Conservation (phyloP, 2,329 filamentous ascomycete genomes). For the Claviceps africana region DNA sequence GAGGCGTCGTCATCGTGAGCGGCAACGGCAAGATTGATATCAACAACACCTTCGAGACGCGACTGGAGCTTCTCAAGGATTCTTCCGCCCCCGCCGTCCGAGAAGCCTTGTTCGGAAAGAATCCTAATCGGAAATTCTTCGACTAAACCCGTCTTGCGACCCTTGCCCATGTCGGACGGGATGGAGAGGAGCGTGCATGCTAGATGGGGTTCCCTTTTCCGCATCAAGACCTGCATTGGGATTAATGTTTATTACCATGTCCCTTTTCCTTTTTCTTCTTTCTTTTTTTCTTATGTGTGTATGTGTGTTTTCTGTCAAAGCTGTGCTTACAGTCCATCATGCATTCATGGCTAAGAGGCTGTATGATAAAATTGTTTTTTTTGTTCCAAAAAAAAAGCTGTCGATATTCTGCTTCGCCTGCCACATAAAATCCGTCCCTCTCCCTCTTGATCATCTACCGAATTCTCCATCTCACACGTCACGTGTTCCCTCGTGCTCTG, state of each 20-base stretch:
- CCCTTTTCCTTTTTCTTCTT: neutral
- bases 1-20: slow-evolving; percentile 69
- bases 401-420: neutral
- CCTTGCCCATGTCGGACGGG: neutral
- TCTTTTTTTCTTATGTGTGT: neutral
- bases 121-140: slow-evolving; percentile 88
- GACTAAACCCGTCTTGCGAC: slow-evolving; percentile 45
- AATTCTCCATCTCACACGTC: too few relatives aligned
- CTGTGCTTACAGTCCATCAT: slow-evolving; percentile 1
- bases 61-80: slow-evolving; percentile 70
- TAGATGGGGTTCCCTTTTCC: too few relatives aligned
- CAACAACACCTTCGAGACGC: slow-evolving; percentile 94
- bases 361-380: slow-evolving; percentile 17
- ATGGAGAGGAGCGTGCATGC: neutral
- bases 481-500: too few relatives aligned
- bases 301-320: neutral
- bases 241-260: neutral
- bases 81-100: slow-evolving; percentile 75
- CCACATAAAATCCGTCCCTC: too few relatives aligned
- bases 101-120: slow-evolving; percentile 80
- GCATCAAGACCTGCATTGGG: too few relatives aligned
- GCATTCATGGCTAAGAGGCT: slow-evolving; percentile 17
- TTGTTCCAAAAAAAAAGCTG: neutral
- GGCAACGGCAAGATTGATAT: slow-evolving; percentile 90
- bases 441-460: too few relatives aligned